phyloP scores from a whole-genome alignment of 1,284 basidiomycete species.

The Sanghuangporus sanghuang region DNA sequence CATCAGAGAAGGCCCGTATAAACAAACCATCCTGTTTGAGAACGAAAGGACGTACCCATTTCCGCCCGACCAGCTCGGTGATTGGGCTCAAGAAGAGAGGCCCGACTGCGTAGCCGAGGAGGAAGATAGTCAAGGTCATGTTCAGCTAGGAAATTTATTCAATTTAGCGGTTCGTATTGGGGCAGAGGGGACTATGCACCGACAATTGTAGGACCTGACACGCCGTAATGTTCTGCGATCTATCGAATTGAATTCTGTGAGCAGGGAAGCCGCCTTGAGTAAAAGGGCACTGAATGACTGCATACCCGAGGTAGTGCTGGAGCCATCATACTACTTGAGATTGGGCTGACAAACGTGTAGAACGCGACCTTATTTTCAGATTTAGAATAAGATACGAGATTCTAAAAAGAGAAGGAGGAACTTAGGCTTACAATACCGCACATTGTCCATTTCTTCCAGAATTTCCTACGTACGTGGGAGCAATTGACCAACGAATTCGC shows the following conservation, averaged over 20 bases:
- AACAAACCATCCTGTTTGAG: no score
- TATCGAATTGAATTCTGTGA: constrained; percentile 23
- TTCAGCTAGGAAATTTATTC: constrained; percentile 29
- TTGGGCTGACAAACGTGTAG: constrained; percentile 65
- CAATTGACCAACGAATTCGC: background rate
- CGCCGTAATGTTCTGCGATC: constrained; percentile 53
- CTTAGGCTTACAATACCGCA: constrained; percentile 47
- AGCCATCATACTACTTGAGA: constrained; percentile 75
- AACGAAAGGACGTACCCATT: constrained; percentile 43
- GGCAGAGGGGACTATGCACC: background rate
- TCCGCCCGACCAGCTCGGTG: constrained; percentile 75
- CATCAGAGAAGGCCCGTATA: background rate
- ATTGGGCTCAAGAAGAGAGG: constrained; percentile 70
- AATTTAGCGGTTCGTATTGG: background rate
- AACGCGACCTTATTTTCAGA: constrained; percentile 48
- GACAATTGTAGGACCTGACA: constrained; percentile 50
- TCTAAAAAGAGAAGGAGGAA: background rate
- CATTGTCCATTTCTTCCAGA: constrained; percentile 56
- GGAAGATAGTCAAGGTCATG: constrained; percentile 67
- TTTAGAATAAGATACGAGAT: background rate
- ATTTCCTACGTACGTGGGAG: background rate
- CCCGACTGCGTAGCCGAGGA: constrained; percentile 71
- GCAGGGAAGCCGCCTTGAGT: background rate
- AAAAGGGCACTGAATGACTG: background rate
- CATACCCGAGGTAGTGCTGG: constrained; percentile 50